phyloP scores from a whole-genome alignment of 164 flowering plant genomes.

The Umbilicus rupestris region DNA sequence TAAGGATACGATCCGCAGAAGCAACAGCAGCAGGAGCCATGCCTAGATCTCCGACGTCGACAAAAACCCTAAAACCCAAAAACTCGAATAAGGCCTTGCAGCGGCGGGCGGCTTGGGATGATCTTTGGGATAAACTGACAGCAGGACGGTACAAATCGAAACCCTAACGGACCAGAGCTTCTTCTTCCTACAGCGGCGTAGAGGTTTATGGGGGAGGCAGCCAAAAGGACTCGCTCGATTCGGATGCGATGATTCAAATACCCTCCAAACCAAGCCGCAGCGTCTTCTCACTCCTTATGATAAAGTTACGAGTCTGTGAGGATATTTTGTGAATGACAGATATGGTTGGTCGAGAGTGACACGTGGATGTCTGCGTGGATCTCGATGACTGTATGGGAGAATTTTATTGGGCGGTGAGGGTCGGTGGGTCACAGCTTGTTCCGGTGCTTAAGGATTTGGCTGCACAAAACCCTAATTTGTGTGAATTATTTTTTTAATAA shows the following conservation, averaged over 20 bases:
- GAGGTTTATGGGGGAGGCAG: slow-evolving; percentile 1
- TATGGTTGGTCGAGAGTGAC: neutral
- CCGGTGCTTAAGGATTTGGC: neutral
- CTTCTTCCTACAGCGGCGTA: neutral
- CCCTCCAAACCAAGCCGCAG: neutral
- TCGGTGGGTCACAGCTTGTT: neutral
- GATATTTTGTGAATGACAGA: neutral
- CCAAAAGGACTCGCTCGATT: neutral
- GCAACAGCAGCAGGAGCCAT: slow-evolving; percentile 6
- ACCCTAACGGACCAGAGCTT: neutral
- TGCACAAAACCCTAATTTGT: neutral
- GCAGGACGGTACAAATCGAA: neutral
- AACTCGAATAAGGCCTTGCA: neutral
- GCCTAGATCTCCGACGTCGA: neutral
- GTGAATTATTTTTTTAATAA: no score
- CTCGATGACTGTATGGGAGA: neutral
- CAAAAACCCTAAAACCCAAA: neutral
- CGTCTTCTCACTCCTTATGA: neutral
- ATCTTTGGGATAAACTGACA: neutral
- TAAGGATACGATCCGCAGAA: neutral
- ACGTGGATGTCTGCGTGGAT: neutral
- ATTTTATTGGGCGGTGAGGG: neutral
- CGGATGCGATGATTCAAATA: slow-evolving; percentile 6
- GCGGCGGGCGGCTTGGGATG: neutral
- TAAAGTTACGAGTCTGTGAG: neutral